Evolutionary conservation across 176 grass and related monocot species (phyloP), one percentile per base, ranked within the genome.

Genomic region (Rhynchospora breviuscula): DNA sequence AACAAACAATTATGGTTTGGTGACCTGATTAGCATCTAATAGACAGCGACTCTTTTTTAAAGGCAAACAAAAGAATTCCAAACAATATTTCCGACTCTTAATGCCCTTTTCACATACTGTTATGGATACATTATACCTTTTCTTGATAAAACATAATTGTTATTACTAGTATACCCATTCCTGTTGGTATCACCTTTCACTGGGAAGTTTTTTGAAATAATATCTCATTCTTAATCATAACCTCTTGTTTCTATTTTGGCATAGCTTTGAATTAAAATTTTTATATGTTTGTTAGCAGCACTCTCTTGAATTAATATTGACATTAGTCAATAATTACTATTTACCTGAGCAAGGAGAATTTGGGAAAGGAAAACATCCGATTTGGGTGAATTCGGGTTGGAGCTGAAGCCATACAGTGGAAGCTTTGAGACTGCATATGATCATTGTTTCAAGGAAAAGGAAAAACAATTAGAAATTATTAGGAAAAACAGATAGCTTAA

Each of bases 331-430:
- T 35, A 78, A 33, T 57, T 54, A 53, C 12, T 33, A 8, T 57
- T 22, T 94, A 98, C 96, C 96, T 93, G 85, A 10, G 87, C 90
- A 51, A 99, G 89, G 62, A 99, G 87, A 60, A 99, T 85, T 26
- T 78, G 57, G 83, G 93, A 88, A 83, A 99, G 81, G 61, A 99
- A 88, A 84, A 87, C 60, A 66, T 82, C 80, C 26, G 80, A 68
- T 47, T 82, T 82, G 21, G 44, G 19, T 23, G 80, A 82, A 52
- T 29, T 81, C 0, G 53, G 49, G 19, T 86, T 80, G 12, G 78
- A 82, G 77, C 93, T 95, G 86, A 95, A 91, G 60, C 81, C 85
- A 43, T 93, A 99, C 0, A 93, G 88, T 2, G 96, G 91, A 78
- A 96, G 91, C 83, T 99, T 91, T 46, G 97, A 93, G 45, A 73